These are phyloP conservation scores for Ceratocystis albifundus DNA, from an alignment of 2,329 filamentous ascomycete genomes.

Conservation along the genomic window DNA sequence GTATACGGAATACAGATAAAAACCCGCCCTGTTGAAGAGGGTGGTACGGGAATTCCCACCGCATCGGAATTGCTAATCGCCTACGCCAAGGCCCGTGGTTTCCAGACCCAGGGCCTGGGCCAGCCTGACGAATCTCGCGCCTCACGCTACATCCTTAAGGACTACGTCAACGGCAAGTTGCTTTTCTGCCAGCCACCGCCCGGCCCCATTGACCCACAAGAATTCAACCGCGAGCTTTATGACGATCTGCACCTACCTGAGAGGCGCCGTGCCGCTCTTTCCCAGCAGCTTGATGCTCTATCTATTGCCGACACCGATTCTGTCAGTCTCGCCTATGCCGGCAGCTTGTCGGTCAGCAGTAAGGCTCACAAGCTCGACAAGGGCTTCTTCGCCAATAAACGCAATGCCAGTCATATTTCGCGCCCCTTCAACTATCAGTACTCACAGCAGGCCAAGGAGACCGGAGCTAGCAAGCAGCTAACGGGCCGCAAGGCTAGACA, in stretches of 20 bases:
- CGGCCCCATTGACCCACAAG: slow-evolving; percentile 52
- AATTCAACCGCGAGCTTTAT: slow-evolving; percentile 87
- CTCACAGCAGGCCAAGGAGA: slow-evolving; percentile 57
- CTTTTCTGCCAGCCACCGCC: slow-evolving; percentile 86
- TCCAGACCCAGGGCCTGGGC: slow-evolving; percentile 76
- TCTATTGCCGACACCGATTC: slow-evolving; percentile 32
- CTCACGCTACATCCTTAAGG: slow-evolving; percentile 80
- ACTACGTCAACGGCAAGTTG: slow-evolving; percentile 94
- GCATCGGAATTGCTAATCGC: slow-evolving; percentile 73
- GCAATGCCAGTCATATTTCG: slow-evolving; percentile 53
- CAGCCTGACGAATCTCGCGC: slow-evolving; percentile 90
- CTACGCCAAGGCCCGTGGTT: slow-evolving; percentile 81
- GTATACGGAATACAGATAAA: slow-evolving; percentile 86
- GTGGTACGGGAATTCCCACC: slow-evolving; percentile 76
- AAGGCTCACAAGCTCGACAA: slow-evolving; percentile 74
- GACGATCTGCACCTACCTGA: slow-evolving; percentile 69
- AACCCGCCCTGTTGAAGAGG: slow-evolving; percentile 73
- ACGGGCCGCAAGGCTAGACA: slow-evolving; percentile 72
- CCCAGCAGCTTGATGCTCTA: slow-evolving; percentile 38
- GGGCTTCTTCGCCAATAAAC: slow-evolving; percentile 66
- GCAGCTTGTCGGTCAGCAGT: slow-evolving; percentile 46
- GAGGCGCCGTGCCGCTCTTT: slow-evolving; percentile 60
- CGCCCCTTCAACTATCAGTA: slow-evolving; percentile 88
- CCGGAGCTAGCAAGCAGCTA: slow-evolving; percentile 48
- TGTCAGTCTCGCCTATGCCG: slow-evolving; percentile 24